Conservation (phyloP, 2,329 filamentous ascomycete species). For the Colletotrichum sp. region DNA sequence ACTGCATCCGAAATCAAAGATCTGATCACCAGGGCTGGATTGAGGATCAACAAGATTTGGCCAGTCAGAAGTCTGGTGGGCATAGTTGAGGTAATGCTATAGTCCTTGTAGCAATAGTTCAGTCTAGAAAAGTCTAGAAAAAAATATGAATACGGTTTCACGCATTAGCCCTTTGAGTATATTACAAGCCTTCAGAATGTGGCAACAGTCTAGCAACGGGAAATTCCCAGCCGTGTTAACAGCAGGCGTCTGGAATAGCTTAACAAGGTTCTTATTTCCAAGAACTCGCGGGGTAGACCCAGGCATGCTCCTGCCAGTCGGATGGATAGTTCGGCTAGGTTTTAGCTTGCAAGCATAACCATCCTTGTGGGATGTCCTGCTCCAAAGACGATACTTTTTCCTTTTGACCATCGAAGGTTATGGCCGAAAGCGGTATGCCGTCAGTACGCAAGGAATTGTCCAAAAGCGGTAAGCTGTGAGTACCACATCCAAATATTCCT, state of each 20-base stretch:
- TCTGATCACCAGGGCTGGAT: slow-evolving; percentile 31
- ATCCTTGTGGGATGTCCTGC: not conserved
- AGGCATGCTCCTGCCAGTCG: not conserved
- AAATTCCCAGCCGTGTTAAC: not conserved
- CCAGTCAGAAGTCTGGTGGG: slow-evolving; percentile 35
- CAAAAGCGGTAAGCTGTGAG: not conserved
- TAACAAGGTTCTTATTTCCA: not conserved
- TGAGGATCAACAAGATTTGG: slow-evolving; percentile 35
- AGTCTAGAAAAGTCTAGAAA: not conserved
- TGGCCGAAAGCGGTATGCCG: not conserved
- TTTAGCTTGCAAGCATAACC: not conserved
- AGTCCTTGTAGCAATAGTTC: not conserved
- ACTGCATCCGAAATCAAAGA: slow-evolving; percentile 34
- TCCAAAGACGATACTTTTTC: not conserved
- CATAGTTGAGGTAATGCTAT: slow-evolving; percentile 26
- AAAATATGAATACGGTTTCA: not conserved
- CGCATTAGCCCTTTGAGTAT: not conserved
- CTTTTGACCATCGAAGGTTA: not conserved
- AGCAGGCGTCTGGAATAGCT: not conserved
- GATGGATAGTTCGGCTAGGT: not conserved
- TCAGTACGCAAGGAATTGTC: not conserved
- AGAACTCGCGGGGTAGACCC: not conserved
- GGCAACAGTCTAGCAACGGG: not conserved
- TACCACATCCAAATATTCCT: not conserved
- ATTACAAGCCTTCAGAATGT: not conserved